phyloP scores from a whole-genome alignment of 2,329 filamentous ascomycete species.

The Microdochium paspali region DNA sequence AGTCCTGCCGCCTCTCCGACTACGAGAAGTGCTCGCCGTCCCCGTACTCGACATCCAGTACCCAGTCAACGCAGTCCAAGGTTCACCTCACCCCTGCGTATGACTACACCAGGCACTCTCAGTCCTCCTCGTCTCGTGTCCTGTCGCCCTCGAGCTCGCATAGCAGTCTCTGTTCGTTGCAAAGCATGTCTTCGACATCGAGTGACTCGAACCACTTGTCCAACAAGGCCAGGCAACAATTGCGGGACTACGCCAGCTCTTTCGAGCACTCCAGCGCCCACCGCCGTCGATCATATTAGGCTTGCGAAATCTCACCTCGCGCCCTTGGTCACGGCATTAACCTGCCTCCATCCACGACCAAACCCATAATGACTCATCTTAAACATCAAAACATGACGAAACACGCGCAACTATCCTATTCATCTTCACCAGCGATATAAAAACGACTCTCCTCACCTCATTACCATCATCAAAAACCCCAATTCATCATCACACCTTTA shows the following conservation, averaged over 20 bases:
- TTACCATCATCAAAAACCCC: background rate
- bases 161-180: constrained; percentile 73
- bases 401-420: background rate
- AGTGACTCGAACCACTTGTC: constrained; percentile 53
- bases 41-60: constrained; percentile 29
- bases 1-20: constrained; percentile 81
- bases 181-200: constrained; percentile 46
- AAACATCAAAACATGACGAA: background rate
- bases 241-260: constrained; percentile 77
- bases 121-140: constrained; percentile 27
- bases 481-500: constrained; percentile 11
- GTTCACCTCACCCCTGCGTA: constrained; percentile 68
- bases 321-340: background rate
- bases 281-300: constrained; percentile 46
- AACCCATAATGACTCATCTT: background rate
- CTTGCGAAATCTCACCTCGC: constrained; percentile 1
- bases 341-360: background rate
- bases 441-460: background rate
- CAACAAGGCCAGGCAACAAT: constrained; percentile 67
- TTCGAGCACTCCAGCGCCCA: constrained; percentile 72
- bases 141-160: constrained; percentile 70
- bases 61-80: constrained; percentile 49
- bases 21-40: constrained; percentile 57
- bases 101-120: constrained; percentile 49
- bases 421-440: background rate